These are phyloP conservation scores for Boletus reticuloceps DNA, from an alignment of 768 basidiomycete species.

Conservation along the genomic window DNA sequence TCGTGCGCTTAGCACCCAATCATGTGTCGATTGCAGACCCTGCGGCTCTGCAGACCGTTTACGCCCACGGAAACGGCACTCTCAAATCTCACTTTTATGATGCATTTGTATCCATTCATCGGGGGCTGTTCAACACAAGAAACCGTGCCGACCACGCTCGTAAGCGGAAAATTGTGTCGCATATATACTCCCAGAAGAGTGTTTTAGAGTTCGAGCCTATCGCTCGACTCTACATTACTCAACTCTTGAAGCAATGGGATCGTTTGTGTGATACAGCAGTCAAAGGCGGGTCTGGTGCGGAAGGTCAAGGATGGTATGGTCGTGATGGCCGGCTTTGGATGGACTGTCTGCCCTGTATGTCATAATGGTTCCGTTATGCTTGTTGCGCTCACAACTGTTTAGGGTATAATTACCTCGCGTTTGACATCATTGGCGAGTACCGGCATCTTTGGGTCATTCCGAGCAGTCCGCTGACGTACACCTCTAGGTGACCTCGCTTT, in stretches of 20 bases:
- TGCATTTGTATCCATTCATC: slow-evolving; percentile 70
- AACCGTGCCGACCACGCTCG: slow-evolving; percentile 77
- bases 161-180: slow-evolving; percentile 88
- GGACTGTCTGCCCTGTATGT: slow-evolving; percentile 70
- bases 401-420: slow-evolving; percentile 64
- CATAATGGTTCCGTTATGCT: not conserved
- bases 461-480: not conserved
- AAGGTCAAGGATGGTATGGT: slow-evolving; percentile 66
- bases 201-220: slow-evolving; percentile 87
- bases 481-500: slow-evolving; percentile 67
- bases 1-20: slow-evolving; percentile 73
- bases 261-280: slow-evolving; percentile 53
- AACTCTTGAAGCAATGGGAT: slow-evolving; percentile 75
- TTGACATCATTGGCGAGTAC: slow-evolving; percentile 67
- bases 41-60: slow-evolving; percentile 69
- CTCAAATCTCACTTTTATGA: slow-evolving; percentile 79
- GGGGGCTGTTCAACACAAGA: slow-evolving; percentile 78
- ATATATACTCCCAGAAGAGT: slow-evolving; percentile 81
- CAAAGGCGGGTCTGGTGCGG: slow-evolving; percentile 54
- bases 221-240: slow-evolving; percentile 55
- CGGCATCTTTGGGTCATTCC: not conserved
- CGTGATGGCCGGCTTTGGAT: slow-evolving; percentile 65
- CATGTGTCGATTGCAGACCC: slow-evolving; percentile 79
- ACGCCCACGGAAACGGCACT: slow-evolving; percentile 83
- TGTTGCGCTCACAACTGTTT: slow-evolving; percentile 6